These are phyloP conservation scores for Neurospora africana DNA, from an alignment of 495 filamentous ascomycete species.

Conservation along the genomic window DNA sequence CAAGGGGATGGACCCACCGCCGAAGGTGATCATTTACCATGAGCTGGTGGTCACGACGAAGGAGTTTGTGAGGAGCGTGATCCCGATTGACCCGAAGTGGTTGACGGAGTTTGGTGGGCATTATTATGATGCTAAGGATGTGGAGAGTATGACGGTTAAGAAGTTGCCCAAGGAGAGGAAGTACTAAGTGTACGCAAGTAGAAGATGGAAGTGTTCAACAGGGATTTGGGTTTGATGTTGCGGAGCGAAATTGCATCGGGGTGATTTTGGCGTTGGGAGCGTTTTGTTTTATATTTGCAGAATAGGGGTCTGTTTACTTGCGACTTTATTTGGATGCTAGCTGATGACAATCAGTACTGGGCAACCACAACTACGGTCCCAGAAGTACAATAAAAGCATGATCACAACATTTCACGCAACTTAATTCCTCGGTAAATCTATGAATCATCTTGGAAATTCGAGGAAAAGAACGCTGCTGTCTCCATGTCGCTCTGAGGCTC, in stretches of 20 bases:
- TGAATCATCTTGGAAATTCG: too few relatives aligned
- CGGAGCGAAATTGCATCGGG: too few relatives aligned
- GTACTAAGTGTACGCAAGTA: background rate
- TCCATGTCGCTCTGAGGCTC: background rate
- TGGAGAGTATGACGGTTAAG: conserved; percentile 69
- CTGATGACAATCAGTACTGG: background rate
- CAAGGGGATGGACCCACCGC: conserved; percentile 64
- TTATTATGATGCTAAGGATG: conserved; percentile 86
- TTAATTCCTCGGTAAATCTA: background rate
- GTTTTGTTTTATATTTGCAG: background rate
- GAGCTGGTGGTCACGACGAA: conserved; percentile 88
- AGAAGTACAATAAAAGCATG: background rate
- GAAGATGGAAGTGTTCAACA: too few relatives aligned
- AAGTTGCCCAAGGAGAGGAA: conserved; percentile 43
- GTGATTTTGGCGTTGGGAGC: background rate
- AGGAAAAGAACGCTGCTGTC: background rate
- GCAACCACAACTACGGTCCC: too few relatives aligned
- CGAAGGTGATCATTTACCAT: conserved; percentile 80
- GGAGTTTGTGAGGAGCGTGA: conserved; percentile 84
- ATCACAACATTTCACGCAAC: background rate
- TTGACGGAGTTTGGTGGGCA: conserved; percentile 87
- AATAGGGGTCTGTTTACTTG: background rate
- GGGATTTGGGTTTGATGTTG: too few relatives aligned
- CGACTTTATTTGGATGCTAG: background rate
- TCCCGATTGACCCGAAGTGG: conserved; percentile 81